phyloP scores from a whole-genome alignment of 257 asterid genomes.

The Anisodus acutangulus region DNA sequence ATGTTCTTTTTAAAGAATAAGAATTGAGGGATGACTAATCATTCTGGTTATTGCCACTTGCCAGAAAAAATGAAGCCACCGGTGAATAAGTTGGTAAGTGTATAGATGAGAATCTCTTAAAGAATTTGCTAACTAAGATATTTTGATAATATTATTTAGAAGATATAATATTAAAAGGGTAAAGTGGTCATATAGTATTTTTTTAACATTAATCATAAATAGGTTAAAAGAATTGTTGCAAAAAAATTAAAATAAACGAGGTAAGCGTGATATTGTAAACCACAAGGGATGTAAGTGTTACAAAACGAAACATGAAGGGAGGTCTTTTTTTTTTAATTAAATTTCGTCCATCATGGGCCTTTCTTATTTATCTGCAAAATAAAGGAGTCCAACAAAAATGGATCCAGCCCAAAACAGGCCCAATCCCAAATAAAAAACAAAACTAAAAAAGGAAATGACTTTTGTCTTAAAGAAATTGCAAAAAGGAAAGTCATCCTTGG shows the following conservation, averaged over 20 bases:
- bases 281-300: not conserved
- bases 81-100: not conserved
- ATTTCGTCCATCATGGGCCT: no score
- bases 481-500: no score
- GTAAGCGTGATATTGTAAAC: not conserved
- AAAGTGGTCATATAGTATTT: not conserved
- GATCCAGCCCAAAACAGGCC: no score
- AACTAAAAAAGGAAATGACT: no score
- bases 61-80: not conserved
- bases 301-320: not conserved
- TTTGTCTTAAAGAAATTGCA: no score
- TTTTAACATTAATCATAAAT: not conserved
- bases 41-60: not conserved
- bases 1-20: not conserved
- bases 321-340: not conserved
- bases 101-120: not conserved
- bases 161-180: not conserved
- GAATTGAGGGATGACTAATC: not conserved
- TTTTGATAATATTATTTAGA: not conserved
- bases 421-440: no score
- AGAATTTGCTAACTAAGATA: not conserved
- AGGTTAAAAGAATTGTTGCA: not conserved
- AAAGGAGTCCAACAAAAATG: no score
- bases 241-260: not conserved
- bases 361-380: no score